These are phyloP conservation scores for Adansonia digitata DNA, from an alignment of 345 rosid species.

Conservation along the genomic window DNA sequence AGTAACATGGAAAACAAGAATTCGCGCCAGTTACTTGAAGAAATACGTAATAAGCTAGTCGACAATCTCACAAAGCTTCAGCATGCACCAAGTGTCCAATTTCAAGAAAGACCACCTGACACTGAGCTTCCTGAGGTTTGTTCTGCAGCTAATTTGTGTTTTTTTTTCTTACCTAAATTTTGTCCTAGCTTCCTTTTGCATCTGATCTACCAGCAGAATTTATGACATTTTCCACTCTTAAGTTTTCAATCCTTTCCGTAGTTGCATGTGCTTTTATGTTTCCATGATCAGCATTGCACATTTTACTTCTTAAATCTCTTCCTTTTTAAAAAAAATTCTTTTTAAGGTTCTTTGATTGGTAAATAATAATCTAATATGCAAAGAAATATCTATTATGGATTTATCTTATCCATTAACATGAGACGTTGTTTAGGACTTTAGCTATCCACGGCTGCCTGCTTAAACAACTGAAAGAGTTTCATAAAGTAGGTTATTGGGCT, in stretches of 20 bases:
- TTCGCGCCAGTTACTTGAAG: conserved; percentile 63
- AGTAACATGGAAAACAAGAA: conserved; percentile 49
- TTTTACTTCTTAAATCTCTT: not conserved
- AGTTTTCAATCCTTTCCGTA: not conserved
- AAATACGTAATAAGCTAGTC: conserved; percentile 71
- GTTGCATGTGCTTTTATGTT: not conserved
- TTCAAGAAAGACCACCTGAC: conserved; percentile 83
- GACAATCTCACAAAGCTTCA: conserved; percentile 81
- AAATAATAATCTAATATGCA: not conserved
- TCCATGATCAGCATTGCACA: not conserved
- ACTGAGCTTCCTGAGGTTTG: conserved; percentile 71
- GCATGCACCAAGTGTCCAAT: conserved; percentile 95
- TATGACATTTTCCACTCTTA: not conserved
- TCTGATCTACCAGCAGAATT: not conserved
- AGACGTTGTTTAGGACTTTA: not conserved
- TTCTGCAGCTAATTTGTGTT: conserved; percentile 10
- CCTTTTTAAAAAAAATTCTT: no score
- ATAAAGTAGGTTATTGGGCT: not conserved
- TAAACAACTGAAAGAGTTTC: not conserved
- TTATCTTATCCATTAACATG: not conserved
- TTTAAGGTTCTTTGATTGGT: not conserved
- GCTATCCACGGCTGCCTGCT: not conserved
- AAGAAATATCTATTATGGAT: not conserved
- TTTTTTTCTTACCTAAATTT: conserved; percentile 5
- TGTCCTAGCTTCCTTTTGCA: not conserved